These are phyloP conservation scores for Vachellia pachyceras DNA, from an alignment of 306 rosid genomes.

Conservation along the genomic window DNA sequence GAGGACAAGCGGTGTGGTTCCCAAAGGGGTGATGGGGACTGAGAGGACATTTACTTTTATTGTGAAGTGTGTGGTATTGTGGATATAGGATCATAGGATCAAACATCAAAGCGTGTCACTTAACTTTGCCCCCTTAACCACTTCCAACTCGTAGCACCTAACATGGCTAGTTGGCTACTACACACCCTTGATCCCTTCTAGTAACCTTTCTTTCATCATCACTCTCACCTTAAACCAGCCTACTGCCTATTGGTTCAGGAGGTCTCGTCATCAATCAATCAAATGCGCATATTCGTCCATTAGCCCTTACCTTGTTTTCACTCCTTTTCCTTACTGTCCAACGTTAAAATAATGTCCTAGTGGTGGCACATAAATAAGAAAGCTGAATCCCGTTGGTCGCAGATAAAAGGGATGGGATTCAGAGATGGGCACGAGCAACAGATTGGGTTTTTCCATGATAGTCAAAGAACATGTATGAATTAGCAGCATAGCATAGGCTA, in stretches of 20 bases:
- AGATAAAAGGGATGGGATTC: background rate
- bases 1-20: conserved; percentile 32
- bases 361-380: background rate
- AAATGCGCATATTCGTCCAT: background rate
- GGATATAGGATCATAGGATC: conserved; percentile 31
- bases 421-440: no score
- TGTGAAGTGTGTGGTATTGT: conserved; percentile 12
- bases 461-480: no score
- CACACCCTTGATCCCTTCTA: background rate
- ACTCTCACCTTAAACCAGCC: background rate
- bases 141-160: conserved; percentile 14
- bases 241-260: no score
- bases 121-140: conserved; percentile 40
- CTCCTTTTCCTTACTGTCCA: background rate
- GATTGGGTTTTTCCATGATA: no score
- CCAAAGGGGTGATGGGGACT: conserved; percentile 42
- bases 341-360: no score
- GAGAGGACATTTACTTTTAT: conserved; percentile 27
- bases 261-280: background rate
- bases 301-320: background rate
- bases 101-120: conserved; percentile 30
- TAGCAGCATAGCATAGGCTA: no score
- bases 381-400: background rate
- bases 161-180: conserved; percentile 1
- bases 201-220: background rate